These are phyloP conservation scores for Aquilaria malaccensis DNA, from an alignment of 345 rosid genomes.

Conservation along the genomic window DNA sequence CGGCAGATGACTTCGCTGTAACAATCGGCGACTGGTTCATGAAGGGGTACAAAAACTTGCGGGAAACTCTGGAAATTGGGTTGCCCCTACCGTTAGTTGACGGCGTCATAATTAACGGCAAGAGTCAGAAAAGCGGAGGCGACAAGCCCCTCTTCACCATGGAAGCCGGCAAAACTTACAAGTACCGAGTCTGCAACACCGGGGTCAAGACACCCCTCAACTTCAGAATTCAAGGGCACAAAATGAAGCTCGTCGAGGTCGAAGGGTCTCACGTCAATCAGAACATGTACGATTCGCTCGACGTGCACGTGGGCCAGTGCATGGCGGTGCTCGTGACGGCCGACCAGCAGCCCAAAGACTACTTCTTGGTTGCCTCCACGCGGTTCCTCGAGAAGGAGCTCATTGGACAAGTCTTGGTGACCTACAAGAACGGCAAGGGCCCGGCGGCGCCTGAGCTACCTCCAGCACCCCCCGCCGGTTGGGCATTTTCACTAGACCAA, in stretches of 20 bases:
- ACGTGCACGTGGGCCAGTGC: slow-evolving; percentile 66
- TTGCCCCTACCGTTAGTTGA: slow-evolving; percentile 45
- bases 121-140: slow-evolving; percentile 28
- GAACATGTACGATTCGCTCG: slow-evolving; percentile 55
- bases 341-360: slow-evolving; percentile 45
- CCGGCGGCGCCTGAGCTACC: slow-evolving; percentile 43
- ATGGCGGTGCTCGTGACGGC: slow-evolving; percentile 46
- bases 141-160: slow-evolving; percentile 45
- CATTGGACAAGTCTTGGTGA: slow-evolving; percentile 32
- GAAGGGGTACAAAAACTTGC: slow-evolving; percentile 38
- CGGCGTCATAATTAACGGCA: slow-evolving; percentile 65
- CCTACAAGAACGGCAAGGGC: slow-evolving; percentile 37
- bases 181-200: slow-evolving; percentile 61
- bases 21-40: slow-evolving; percentile 58
- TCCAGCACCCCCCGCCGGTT: slow-evolving; percentile 49
- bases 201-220: slow-evolving; percentile 54
- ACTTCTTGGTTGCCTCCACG: slow-evolving; percentile 56
- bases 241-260: slow-evolving; percentile 61
- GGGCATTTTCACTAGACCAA: slow-evolving; percentile 74
- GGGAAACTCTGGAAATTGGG: slow-evolving; percentile 40
- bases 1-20: slow-evolving; percentile 61
- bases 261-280: slow-evolving; percentile 68
- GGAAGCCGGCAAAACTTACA: slow-evolving; percentile 57
- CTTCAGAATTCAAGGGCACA: slow-evolving; percentile 62
- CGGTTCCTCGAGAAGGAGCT: slow-evolving; percentile 36